phyloP scores from a whole-genome alignment of 495 filamentous ascomycete species.

The Talaromyces liani region DNA sequence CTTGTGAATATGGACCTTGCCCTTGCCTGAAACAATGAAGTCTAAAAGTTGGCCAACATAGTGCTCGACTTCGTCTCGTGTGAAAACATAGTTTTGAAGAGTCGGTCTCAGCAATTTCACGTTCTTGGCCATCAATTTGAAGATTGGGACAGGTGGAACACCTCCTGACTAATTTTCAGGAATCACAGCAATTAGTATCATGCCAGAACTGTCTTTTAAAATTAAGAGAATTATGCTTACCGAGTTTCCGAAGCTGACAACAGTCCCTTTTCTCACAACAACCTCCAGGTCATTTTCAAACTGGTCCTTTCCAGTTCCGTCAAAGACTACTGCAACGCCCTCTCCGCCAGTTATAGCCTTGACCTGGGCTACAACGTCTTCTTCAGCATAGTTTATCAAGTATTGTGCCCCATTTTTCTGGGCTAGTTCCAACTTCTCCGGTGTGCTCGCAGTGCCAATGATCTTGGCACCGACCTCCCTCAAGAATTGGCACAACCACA shows the following conservation, averaged over 20 bases:
- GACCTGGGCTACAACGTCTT: slow-evolving; percentile 46
- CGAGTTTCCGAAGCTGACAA: slow-evolving; percentile 54
- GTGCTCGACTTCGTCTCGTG: background rate
- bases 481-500: slow-evolving; percentile 60
- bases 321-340: slow-evolving; percentile 66
- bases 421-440: slow-evolving; percentile 55
- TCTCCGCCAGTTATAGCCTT: slow-evolving; percentile 50
- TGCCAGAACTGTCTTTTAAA: background rate
- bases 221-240: background rate
- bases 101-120: background rate
- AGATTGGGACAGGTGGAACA: background rate
- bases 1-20: slow-evolving; percentile 3
- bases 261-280: slow-evolving; percentile 56
- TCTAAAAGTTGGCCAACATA: background rate
- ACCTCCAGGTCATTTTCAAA: slow-evolving; percentile 64
- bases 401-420: slow-evolving; percentile 49
- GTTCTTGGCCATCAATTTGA: background rate
- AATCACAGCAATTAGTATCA: background rate
- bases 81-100: background rate
- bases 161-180: background rate
- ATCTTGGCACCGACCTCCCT: slow-evolving; percentile 52
- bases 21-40: slow-evolving; percentile 1
- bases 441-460: slow-evolving; percentile 62
- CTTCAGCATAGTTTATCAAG: slow-evolving; percentile 51
- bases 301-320: slow-evolving; percentile 68